A percentile compares a stretch with the other conserved stretches of the same genome.
These are phyloP conservation scores for Filobasidium wieringae DNA, from an alignment of 768 basidiomycete species.

Conservation along the genomic window DNA sequence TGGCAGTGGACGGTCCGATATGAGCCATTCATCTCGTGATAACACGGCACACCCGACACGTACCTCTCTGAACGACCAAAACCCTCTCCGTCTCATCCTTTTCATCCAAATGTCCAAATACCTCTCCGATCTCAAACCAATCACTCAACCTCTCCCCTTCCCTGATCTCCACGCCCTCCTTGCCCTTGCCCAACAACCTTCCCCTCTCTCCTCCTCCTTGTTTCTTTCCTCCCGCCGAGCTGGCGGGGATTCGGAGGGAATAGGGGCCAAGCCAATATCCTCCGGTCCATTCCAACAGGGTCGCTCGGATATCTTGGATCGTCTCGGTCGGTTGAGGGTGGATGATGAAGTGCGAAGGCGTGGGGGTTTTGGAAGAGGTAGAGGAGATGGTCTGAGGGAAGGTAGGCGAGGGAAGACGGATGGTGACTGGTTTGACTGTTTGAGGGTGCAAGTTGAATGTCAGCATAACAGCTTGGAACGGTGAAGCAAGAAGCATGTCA, in stretches of 20 bases:
- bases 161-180: slow-evolving; percentile 27
- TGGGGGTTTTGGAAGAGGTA: slow-evolving; percentile 6
- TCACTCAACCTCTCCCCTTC: slow-evolving; percentile 40
- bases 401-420: slow-evolving; percentile 28
- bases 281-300: slow-evolving; percentile 39
- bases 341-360: slow-evolving; percentile 20
- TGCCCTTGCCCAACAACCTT: slow-evolving; percentile 24
- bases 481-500: not conserved
- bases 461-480: not conserved
- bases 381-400: slow-evolving; percentile 21
- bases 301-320: slow-evolving; percentile 38
- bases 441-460: not conserved
- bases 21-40: not conserved
- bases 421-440: slow-evolving; percentile 28
- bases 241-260: slow-evolving; percentile 31
- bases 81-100: slow-evolving; percentile 33
- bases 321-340: slow-evolving; percentile 35
- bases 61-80: slow-evolving; percentile 40
- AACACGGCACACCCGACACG: slow-evolving; percentile 1
- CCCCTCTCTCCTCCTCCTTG: slow-evolving; percentile 18
- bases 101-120: slow-evolving; percentile 35
- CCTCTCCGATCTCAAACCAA: slow-evolving; percentile 40
- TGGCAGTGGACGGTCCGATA: slow-evolving; percentile 11
- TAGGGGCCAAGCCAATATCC: slow-evolving; percentile 44
- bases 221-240: slow-evolving; percentile 2